A percentile compares a stretch with the other conserved stretches of the same genome.
Evolutionary conservation across 495 filamentous ascomycete genomes (phyloP).

Genomic region (Penicillium goetzii): DNA sequence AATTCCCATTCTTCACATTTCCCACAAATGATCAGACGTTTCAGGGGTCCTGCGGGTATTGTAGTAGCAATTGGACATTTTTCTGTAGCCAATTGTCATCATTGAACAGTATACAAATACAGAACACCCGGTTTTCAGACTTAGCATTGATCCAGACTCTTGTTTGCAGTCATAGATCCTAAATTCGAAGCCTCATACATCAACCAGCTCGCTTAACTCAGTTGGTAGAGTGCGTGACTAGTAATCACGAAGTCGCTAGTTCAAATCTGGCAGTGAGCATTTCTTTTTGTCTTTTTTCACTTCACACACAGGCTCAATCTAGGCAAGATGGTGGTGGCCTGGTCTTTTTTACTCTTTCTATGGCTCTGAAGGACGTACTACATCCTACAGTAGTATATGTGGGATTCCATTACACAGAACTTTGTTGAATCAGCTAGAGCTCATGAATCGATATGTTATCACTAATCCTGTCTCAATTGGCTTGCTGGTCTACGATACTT

Average conservation of each 20-base stretch:
- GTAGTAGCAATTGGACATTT: neutral
- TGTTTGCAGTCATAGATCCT: neutral
- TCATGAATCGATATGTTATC: no score
- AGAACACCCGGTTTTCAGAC: neutral
- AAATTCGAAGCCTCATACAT: neutral
- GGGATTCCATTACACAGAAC: no score
- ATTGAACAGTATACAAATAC: neutral
- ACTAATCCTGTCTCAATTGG: no score
- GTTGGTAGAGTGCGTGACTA: constrained; percentile 12
- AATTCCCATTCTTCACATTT: neutral
- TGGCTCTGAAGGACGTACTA: no score
- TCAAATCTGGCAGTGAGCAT: constrained; percentile 13
- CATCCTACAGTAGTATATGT: no score
- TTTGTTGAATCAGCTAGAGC: no score
- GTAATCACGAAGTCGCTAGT: constrained; percentile 12
- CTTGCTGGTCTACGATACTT: no score
- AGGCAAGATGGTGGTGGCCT: no score
- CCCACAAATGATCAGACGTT: neutral
- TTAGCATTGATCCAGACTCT: neutral
- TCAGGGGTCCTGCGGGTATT: neutral
- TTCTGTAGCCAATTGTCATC: neutral
- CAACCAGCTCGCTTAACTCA: constrained; percentile 11
- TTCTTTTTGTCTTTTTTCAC: neutral
- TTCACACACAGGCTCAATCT: neutral
- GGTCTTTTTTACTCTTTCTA: no score